Conservation (phyloP, 179 eudicot genomes). For the Beta corolliflora region DNA sequence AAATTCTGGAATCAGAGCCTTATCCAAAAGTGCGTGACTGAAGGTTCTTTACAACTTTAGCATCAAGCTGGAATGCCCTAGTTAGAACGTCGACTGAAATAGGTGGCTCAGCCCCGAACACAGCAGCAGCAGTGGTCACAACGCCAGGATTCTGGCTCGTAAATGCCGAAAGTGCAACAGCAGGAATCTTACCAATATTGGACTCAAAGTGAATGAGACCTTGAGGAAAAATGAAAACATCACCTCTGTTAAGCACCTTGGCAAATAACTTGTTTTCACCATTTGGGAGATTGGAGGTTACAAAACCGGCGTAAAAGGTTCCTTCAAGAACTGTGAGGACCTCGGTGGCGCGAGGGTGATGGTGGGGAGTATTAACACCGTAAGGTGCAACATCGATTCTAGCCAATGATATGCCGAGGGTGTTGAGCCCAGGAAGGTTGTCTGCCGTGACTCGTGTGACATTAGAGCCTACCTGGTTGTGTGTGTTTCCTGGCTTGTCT, state of each 20-base stretch:
- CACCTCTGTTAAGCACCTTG: neutral
- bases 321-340: neutral
- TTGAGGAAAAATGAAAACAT: neutral
- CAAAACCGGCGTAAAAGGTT: neutral
- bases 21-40: neutral
- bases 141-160: slow-evolving; percentile 2
- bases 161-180: neutral
- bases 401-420: neutral
- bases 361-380: neutral
- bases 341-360: neutral
- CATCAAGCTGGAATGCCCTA: slow-evolving; percentile 3
- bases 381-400: neutral
- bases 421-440: neutral
- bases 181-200: neutral
- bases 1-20: too few species aligned
- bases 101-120: neutral
- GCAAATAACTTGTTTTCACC: neutral
- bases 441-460: neutral
- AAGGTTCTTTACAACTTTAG: neutral
- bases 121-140: neutral
- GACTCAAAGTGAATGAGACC: slow-evolving; percentile 1
- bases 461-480: neutral
- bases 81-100: neutral
- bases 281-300: slow-evolving; percentile 3
- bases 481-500: neutral